Conservation (phyloP, 768 basidiomycete species). For the Boletus reticulatus region DNA sequence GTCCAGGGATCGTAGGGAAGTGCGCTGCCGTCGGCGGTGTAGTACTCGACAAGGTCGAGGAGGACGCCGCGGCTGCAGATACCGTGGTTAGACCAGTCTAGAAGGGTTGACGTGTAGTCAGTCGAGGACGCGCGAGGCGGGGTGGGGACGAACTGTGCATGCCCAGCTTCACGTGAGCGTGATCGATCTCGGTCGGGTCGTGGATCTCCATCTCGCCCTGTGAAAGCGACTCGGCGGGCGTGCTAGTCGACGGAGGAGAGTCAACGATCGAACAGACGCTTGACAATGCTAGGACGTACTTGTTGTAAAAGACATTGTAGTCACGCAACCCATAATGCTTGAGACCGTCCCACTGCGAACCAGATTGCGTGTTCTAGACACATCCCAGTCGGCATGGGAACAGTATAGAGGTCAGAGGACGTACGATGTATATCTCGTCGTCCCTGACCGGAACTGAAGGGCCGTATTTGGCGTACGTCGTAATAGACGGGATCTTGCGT, state of each 20-base stretch:
- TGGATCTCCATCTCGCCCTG: slow-evolving; percentile 46
- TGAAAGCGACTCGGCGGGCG: slow-evolving; percentile 41
- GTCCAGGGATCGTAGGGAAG: slow-evolving; percentile 68
- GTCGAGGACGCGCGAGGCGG: not conserved
- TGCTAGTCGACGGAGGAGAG: slow-evolving; percentile 31
- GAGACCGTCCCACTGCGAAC: slow-evolving; percentile 69
- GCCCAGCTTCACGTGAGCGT: slow-evolving; percentile 48
- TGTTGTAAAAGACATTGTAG: slow-evolving; percentile 61
- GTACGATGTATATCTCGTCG: slow-evolving; percentile 58
- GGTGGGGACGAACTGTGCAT: slow-evolving; percentile 57
- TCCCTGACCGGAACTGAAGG: slow-evolving; percentile 26
- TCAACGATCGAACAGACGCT: not conserved
- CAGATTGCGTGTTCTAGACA: slow-evolving; percentile 64
- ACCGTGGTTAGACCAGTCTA: slow-evolving; percentile 71
- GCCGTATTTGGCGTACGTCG: slow-evolving; percentile 33
- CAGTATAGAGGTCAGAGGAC: not conserved
- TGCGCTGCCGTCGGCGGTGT: slow-evolving; percentile 36
- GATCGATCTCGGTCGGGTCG: slow-evolving; percentile 49
- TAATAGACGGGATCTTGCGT: slow-evolving; percentile 52
- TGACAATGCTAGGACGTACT: slow-evolving; percentile 34
- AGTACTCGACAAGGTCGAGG: slow-evolving; percentile 59
- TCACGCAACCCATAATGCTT: slow-evolving; percentile 54
- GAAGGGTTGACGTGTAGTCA: not conserved
- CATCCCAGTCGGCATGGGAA: not conserved
- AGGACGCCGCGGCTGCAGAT: slow-evolving; percentile 69